Conservation (phyloP, 768 basidiomycete genomes). For the Rhizopogon vulgaris region DNA sequence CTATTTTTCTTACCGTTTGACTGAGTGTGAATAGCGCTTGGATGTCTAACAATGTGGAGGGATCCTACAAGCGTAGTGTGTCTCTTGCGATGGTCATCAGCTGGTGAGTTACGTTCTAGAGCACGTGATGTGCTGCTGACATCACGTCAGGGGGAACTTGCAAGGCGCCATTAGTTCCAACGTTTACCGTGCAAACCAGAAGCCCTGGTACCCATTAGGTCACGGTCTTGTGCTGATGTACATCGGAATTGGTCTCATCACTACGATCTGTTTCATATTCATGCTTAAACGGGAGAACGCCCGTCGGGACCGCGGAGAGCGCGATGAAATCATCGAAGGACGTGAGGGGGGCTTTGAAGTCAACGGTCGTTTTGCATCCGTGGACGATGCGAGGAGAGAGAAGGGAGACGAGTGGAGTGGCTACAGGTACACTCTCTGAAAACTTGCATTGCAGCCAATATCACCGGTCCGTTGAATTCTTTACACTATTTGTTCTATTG, state of each 20-base stretch:
- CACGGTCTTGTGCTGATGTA: constrained; percentile 68
- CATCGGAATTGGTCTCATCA: constrained; percentile 56
- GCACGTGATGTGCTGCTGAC: background rate
- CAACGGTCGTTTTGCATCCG: constrained; percentile 52
- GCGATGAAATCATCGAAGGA: constrained; percentile 55
- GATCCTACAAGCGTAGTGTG: constrained; percentile 70
- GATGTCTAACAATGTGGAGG: constrained; percentile 69
- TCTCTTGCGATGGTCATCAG: constrained; percentile 64
- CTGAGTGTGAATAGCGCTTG: constrained; percentile 30
- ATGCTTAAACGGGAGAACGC: constrained; percentile 55
- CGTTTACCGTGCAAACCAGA: constrained; percentile 63
- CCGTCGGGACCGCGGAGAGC: constrained; percentile 59
- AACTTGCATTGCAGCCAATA: background rate
- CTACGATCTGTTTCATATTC: constrained; percentile 34
- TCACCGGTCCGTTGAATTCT: background rate
- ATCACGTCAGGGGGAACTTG: constrained; percentile 50
- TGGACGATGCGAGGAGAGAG: constrained; percentile 60
- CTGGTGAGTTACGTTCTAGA: constrained; percentile 34
- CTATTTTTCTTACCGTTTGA: constrained; percentile 1
- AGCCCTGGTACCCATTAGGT: constrained; percentile 60
- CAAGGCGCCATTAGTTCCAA: constrained; percentile 77
- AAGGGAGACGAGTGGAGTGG: constrained; percentile 76
- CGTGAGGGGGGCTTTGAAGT: constrained; percentile 31
- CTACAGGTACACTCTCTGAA: constrained; percentile 59
- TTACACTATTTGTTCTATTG: background rate